Base-by-base conservation (phyloP, 495 filamentous ascomycete genomes). In the Daldinia grandis region DNA sequence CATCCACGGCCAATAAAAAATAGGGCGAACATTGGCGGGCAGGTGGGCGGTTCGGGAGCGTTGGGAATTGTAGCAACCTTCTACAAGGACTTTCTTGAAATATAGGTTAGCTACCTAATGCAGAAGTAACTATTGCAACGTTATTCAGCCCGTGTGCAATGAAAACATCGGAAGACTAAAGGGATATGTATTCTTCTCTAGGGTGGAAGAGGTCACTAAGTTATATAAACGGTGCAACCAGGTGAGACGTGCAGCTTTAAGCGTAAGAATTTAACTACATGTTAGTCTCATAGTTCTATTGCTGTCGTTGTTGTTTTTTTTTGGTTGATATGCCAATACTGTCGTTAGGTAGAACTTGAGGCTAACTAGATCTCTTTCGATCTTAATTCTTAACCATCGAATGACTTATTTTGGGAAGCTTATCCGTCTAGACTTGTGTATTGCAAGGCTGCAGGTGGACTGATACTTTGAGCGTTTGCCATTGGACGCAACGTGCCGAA, bases 391-490 rank as follows among this genome's bases (percentile, higher is more conserved):
- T 59, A 72, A 53, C 69, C 57, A 58, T 60, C 44, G 53, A 63
- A 31, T 55, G 19, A 35, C 31, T 54, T 67, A 63, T 44, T 33
- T 62, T 42, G 10, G 44, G 28, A 55, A 58, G 63, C 25, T 53
- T 33, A 62, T n/a, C 53, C 37, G 58, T 71, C 56, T 63, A 59
- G 58, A 59, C 58, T 58, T 37, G 33, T 37, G 58, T 67, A 47
- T 64, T 64, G 59, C 69, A 68, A 68, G 69, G 69, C 69, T 72
- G 60, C 60, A 68, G 33, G 59, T 68, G 64, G 64, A 72, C 54
- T 64, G 64, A 42, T 72, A 60, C 38, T 72, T 56, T 72, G 21
- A 54, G 10, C 21, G 54, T 60, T 17, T 56, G 38, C 55, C 37
- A 67, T 72, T 72, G 69, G 69, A 51, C 38, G 51, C 31, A 55